Evolutionary conservation across 441 rosid species (phyloP).

Genomic region (Omphalea diandra): DNA sequence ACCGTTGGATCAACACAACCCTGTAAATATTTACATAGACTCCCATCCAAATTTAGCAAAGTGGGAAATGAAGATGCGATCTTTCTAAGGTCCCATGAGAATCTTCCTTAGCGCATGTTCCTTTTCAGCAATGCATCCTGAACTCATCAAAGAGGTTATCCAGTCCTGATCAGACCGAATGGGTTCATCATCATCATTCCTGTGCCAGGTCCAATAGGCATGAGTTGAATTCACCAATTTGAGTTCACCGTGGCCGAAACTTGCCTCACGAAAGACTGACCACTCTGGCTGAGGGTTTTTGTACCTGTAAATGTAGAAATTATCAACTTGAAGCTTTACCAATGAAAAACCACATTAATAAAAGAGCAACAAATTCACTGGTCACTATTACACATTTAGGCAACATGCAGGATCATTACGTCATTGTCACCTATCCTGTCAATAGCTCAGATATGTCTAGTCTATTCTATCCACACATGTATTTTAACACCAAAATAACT

Average conservation of each 20-base stretch:
- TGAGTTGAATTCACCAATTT: conserved; percentile 73
- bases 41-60: background rate
- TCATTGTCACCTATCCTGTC: background rate
- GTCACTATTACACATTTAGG: background rate
- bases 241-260: conserved; percentile 97
- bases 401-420: background rate
- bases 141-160: conserved; percentile 65
- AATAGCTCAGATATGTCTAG: background rate
- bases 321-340: background rate
- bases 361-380: background rate
- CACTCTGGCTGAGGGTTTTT: conserved; percentile 73
- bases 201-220: conserved; percentile 94
- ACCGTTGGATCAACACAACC: too few relatives aligned
- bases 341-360: background rate
- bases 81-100: conserved; percentile 46
- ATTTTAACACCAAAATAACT: background rate
- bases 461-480: background rate
- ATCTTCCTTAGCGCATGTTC: conserved; percentile 43
- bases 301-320: conserved; percentile 45
- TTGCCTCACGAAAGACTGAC: conserved; percentile 97
- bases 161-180: conserved; percentile 78
- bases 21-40: conserved; percentile 17
- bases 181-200: conserved; percentile 95
- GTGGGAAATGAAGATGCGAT: background rate
- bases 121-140: conserved; percentile 57